Conservation (phyloP, 129 eudicot genomes). For the Chrysanthemum lavandulifolium region DNA sequence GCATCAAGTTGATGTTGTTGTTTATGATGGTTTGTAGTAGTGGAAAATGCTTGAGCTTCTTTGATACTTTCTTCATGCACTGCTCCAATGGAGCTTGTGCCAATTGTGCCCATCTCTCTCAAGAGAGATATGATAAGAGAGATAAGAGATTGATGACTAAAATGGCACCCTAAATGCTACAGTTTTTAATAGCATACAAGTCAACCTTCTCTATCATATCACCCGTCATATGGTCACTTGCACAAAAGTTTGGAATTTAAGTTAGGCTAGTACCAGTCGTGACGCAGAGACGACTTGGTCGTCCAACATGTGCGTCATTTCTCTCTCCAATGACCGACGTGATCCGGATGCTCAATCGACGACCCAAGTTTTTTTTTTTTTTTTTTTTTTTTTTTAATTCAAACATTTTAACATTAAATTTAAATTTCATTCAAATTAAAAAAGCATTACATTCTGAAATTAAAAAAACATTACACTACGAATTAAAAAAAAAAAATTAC, state of each 20-base stretch:
- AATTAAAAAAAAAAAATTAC: too few species aligned
- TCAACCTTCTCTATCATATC: conserved; percentile 9
- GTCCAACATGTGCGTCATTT: too few species aligned
- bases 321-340: too few species aligned
- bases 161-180: background rate
- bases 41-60: conserved; percentile 24
- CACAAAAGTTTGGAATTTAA: background rate
- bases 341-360: too few species aligned
- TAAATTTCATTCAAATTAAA: too few species aligned
- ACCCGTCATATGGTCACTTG: background rate
- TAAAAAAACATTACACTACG: too few species aligned
- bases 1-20: conserved; percentile 55
- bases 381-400: too few species aligned
- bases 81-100: conserved; percentile 27
- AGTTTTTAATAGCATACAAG: conserved; percentile 2
- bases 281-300: too few species aligned
- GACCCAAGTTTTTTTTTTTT: too few species aligned
- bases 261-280: too few species aligned
- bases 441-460: too few species aligned
- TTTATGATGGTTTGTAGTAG: conserved; percentile 11
- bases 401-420: too few species aligned
- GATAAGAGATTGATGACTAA: background rate
- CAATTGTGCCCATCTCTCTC: conserved; percentile 30
- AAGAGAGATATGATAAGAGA: background rate
- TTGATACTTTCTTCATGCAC: conserved; percentile 20